Conservation (phyloP, 306 rosid species). For the Casuarina equisetifolia region DNA sequence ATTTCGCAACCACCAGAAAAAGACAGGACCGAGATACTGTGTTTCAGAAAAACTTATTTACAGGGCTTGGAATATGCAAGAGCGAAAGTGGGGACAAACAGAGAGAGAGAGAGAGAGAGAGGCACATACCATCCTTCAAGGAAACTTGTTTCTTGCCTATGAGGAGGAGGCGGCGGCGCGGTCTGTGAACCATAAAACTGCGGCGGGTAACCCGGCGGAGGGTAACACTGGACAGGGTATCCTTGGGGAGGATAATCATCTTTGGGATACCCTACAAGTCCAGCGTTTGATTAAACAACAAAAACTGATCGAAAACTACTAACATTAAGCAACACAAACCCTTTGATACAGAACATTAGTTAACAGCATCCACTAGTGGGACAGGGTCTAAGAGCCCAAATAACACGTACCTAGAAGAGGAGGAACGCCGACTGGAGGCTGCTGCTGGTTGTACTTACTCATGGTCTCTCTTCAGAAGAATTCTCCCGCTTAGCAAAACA, state of each 20-base stretch:
- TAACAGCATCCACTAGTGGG: too few relatives aligned
- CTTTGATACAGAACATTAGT: too few relatives aligned
- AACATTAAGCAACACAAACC: background rate
- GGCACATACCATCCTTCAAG: conserved; percentile 18
- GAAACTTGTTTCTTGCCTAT: background rate
- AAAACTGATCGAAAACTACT: conserved; percentile 1
- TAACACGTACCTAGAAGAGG: conserved; percentile 50
- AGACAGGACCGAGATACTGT: background rate
- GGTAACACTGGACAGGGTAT: conserved; percentile 30
- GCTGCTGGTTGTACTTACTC: conserved; percentile 53
- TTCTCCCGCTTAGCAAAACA: background rate
- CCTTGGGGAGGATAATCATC: conserved; percentile 59
- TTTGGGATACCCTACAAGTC: conserved; percentile 46
- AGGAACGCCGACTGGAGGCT: conserved; percentile 58
- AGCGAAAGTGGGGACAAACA: too few relatives aligned
- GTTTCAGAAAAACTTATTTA: background rate
- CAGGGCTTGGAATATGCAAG: background rate
- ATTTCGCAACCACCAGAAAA: background rate
- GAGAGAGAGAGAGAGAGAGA: background rate
- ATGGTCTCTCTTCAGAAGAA: conserved; percentile 28
- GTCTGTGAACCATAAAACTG: conserved; percentile 30
- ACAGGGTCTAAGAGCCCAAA: background rate
- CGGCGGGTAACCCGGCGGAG: conserved; percentile 32
- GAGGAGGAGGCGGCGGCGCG: background rate
- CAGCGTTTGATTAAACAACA: background rate